These are phyloP conservation scores for Macrophomina tecta DNA, from an alignment of 2,329 filamentous ascomycete species.

Conservation along the genomic window DNA sequence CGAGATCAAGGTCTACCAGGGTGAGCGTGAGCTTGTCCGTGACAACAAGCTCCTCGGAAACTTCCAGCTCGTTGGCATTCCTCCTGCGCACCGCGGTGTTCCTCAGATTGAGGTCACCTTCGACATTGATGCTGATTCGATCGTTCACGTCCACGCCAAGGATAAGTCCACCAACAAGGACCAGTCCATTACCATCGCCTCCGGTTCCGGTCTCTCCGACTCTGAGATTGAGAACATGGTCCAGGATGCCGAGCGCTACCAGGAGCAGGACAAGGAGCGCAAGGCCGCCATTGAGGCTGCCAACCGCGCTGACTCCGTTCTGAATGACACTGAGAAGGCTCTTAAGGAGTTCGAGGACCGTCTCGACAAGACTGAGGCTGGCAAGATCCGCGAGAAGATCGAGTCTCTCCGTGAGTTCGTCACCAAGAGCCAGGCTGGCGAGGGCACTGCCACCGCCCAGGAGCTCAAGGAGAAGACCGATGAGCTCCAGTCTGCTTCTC, in stretches of 20 bases:
- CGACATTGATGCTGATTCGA: constrained; percentile 97
- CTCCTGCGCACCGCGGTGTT: constrained; percentile 93
- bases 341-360: constrained; percentile 95
- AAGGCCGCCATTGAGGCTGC: constrained; percentile 93
- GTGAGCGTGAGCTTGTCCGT: constrained; percentile 97
- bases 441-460: constrained; percentile 81
- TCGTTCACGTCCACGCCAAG: constrained; percentile 97
- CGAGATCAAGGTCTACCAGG: constrained; percentile 99
- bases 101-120: constrained; percentile 98
- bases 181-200: constrained; percentile 98
- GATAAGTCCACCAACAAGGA: constrained; percentile 99
- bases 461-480: constrained; percentile 99
- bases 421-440: constrained; percentile 91
- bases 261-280: constrained; percentile 93
- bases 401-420: constrained; percentile 83
- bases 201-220: constrained; percentile 94
- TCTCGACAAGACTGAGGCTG: constrained; percentile 95
- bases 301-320: constrained; percentile 94
- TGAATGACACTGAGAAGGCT: constrained; percentile 98
- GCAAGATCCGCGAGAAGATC: constrained; percentile 94
- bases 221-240: constrained; percentile 97
- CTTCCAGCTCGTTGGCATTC: constrained; percentile 98
- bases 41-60: constrained; percentile 99
- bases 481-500: constrained; percentile 91
- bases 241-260: constrained; percentile 95